A percentile compares a stretch with the other conserved stretches of the same genome.
Conservation (phyloP, 2,329 filamentous ascomycete genomes). For the Cordyceps pruinosa region DNA sequence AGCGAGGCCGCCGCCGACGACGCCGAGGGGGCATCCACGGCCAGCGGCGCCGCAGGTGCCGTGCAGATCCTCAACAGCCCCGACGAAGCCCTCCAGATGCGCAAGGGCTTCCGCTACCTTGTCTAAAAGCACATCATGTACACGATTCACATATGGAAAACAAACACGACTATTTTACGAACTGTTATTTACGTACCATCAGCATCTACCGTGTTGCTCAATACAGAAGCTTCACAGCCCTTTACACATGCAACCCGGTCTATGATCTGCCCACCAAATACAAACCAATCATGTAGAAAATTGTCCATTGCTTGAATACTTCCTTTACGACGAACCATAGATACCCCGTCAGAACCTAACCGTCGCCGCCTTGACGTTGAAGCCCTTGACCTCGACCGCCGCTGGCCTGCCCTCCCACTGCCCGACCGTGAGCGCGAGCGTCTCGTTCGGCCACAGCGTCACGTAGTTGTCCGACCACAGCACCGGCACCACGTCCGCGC, state of each 20-base stretch:
- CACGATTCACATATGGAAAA: background rate
- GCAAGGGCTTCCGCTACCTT: slow-evolving; percentile 42
- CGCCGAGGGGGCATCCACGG: slow-evolving; percentile 6
- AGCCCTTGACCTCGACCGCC: slow-evolving; percentile 14
- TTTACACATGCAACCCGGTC: too few species aligned
- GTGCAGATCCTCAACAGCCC: slow-evolving; percentile 33
- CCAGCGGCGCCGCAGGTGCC: slow-evolving; percentile 29
- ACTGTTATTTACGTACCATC: background rate
- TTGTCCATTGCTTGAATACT: too few species aligned
- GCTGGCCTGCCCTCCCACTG: slow-evolving; percentile 13
- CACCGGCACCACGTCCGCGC: slow-evolving; percentile 42
- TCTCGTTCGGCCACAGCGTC: slow-evolving; percentile 52
- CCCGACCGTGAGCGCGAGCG: slow-evolving; percentile 23
- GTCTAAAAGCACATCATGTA: background rate
- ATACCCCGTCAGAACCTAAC: background rate
- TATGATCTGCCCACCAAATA: too few species aligned
- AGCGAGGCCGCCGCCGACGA: slow-evolving; percentile 32
- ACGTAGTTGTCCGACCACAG: slow-evolving; percentile 58
- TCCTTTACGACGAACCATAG: too few species aligned
- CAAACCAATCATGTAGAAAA: too few species aligned
- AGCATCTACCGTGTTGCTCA: too few species aligned
- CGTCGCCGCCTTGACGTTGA: slow-evolving; percentile 10
- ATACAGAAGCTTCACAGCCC: too few species aligned
- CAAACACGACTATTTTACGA: background rate
- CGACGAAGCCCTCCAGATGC: slow-evolving; percentile 39